Evolutionary conservation across 371 early-diverging fungal genomes (phyloP), one percentile per base, ranked within the genome.

Genomic region (Mortierella sp.): DNA sequence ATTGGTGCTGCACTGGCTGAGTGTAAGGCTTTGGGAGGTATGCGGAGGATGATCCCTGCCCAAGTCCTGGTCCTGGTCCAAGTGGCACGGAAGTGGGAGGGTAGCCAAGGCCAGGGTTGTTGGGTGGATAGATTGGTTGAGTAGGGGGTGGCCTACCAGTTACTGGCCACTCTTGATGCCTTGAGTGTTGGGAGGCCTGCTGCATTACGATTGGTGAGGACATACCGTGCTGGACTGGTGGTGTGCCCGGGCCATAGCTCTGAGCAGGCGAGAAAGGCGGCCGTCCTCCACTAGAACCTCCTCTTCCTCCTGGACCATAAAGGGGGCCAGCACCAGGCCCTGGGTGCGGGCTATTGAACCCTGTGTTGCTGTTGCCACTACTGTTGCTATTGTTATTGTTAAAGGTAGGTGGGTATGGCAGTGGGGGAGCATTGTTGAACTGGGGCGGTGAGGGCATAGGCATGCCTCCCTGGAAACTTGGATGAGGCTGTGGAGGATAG

Each of bases 161-260:
- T 5, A 68, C 45, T 5, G 80, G 80, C 80, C 80, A 80, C 26
- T 80, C 80, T 40, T 80, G 80, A 43, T 75, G 72, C 10, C 66
- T 64, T 57, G 75, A 72, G 20, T 64, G 68, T 1, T 52, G 77
- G 3, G 57, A 62, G 11, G 16, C 40, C 62, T 75, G 75, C 26
- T 65, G 68, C 68, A 67, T 70, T 64, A 65, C 67, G 60, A 77
- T 68, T 11, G 75, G 66, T 28, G 76, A 63, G 12, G 67, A 59
- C 37, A 62, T 55, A 9, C 64, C 43, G 10, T 75, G 66, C 39
- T 47, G 66, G 8, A 37, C 30, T 51, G 69, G 58, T 55, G 70
- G 78, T 5, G 74, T 63, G 20, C 72, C 65, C 47, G 73, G 78
- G 18, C 62, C 57, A 58, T 62, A 75, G 66, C 62, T 57, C n/a